Evolutionary conservation across 208 protist species (phyloP).

Genomic region (Trypanosoma congolense): DNA sequence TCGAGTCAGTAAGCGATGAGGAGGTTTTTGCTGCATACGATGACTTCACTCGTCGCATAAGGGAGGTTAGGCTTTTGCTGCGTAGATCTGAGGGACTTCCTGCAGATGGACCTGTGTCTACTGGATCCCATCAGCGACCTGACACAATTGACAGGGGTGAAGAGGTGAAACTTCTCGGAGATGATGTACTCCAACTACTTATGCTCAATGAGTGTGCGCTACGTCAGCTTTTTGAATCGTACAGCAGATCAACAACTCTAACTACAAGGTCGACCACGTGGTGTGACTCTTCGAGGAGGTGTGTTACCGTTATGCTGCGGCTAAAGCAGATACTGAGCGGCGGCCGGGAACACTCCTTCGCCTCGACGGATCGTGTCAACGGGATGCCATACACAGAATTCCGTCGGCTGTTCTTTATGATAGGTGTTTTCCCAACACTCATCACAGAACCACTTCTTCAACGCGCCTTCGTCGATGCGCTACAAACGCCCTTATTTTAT

Average conservation of each 20-base stretch:
- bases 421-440: conserved; percentile 66
- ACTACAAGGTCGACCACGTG: not conserved
- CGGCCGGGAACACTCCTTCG: conserved; percentile 37
- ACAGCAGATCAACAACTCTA: conserved; percentile 23
- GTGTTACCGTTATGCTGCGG: not conserved
- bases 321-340: not conserved
- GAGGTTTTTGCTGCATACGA: conserved; percentile 38
- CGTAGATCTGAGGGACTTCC: not conserved
- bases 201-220: conserved; percentile 53
- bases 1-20: conserved; percentile 36
- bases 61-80: not conserved
- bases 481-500: conserved; percentile 35
- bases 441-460: conserved; percentile 35
- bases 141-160: not conserved
- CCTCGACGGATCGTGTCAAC: conserved; percentile 15
- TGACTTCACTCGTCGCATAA: conserved; percentile 21
- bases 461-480: conserved; percentile 52
- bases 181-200: conserved; percentile 47
- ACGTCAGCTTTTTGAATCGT: conserved; percentile 60
- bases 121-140: not conserved
- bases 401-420: conserved; percentile 38
- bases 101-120: not conserved
- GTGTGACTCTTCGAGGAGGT: not conserved
- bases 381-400: conserved; percentile 44
- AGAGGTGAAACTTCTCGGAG: conserved; percentile 1